A percentile compares a stretch with the other conserved stretches of the same genome.
phyloP scores from a whole-genome alignment of 306 rosid genomes.

The Dryas octopetala region DNA sequence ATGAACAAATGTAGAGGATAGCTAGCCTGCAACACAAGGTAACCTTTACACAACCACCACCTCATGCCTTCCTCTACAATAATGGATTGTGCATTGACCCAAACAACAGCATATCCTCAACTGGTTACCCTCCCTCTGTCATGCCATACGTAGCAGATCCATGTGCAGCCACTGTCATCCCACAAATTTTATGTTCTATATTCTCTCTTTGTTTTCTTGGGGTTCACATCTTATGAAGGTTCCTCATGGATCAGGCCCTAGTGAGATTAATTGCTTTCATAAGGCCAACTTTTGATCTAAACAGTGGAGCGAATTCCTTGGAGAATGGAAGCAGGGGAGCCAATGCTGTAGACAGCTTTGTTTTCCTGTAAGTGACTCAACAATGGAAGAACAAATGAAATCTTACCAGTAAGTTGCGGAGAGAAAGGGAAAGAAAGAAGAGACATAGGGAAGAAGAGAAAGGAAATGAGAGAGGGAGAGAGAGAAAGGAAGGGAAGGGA shows the following conservation, averaged over 20 bases:
- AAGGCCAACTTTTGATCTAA: constrained; percentile 17
- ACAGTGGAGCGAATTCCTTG: constrained; percentile 14
- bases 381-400: constrained; percentile 24
- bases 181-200: constrained; percentile 27
- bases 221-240: constrained; percentile 10
- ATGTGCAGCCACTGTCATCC: constrained; percentile 16
- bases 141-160: constrained; percentile 29
- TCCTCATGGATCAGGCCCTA: constrained; percentile 22
- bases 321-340: constrained; percentile 27
- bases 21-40: constrained; percentile 25
- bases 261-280: constrained; percentile 1
- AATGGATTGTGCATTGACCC: constrained; percentile 34
- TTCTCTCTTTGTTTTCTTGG: constrained; percentile 14
- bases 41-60: constrained; percentile 13
- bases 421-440: too few species aligned
- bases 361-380: constrained; percentile 13
- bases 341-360: constrained; percentile 12
- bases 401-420: constrained; percentile 18
- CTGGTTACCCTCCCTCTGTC: constrained; percentile 16
- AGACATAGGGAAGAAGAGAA: too few species aligned
- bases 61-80: constrained; percentile 21
- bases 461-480: too few species aligned
- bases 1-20: constrained; percentile 28
- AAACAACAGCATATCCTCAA: constrained; percentile 15
- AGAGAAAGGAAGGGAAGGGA: too few species aligned